Percentiles rank a stretch among this genome's conserved stretches.
Evolutionary conservation across 2,329 filamentous ascomycete species (phyloP).

Genomic region (Phialophora verrucosa): DNA sequence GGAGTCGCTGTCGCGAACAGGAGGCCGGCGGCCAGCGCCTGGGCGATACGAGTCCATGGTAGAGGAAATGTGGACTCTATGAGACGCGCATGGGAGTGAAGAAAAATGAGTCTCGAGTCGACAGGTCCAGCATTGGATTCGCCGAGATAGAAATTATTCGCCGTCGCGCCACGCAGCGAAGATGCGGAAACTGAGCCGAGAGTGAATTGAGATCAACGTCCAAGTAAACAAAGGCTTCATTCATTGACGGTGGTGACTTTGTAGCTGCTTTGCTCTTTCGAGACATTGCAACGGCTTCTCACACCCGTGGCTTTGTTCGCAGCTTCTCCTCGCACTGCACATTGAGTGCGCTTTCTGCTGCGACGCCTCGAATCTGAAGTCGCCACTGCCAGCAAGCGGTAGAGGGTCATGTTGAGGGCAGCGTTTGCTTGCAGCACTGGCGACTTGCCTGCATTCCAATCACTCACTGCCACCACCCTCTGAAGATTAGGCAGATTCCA

Average conservation of each 20-base stretch:
- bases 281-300: background rate
- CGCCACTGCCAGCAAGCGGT: background rate
- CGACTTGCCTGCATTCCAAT: background rate
- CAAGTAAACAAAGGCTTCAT: background rate
- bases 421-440: background rate
- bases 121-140: background rate
- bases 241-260: background rate
- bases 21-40: constrained; percentile 7
- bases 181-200: constrained; percentile 2
- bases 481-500: too few relatives aligned
- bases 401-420: background rate
- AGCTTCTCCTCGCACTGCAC: background rate
- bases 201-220: background rate
- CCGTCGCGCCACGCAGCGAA: background rate
- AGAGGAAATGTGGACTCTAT: background rate
- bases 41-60: constrained; percentile 22
- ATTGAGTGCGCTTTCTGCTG: background rate
- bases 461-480: background rate
- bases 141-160: background rate
- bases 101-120: constrained; percentile 1
- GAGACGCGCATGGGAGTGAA: background rate
- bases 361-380: background rate
- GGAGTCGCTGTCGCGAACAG: constrained; percentile 17
- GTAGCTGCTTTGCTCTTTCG: too few relatives aligned
- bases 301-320: background rate